Evolutionary conservation across 1,284 basidiomycete genomes (phyloP).

Genomic region (Microbotryum silenes-acaulis): DNA sequence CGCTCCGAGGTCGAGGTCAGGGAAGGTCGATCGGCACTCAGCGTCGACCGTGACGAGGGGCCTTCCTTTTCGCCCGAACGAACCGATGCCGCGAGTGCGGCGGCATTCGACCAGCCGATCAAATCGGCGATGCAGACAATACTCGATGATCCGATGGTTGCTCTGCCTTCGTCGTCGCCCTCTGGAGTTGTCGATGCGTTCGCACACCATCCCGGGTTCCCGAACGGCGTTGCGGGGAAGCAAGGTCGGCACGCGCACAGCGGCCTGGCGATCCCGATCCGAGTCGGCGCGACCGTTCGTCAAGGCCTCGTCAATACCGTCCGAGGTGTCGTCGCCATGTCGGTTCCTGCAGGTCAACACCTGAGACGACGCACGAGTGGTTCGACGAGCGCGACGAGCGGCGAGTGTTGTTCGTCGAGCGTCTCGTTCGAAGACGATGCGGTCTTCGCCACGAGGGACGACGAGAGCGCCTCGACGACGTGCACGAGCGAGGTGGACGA

Average conservation of each 20-base stretch:
- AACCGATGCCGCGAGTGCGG: not conserved
- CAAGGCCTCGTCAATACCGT: no score
- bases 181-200: constrained; percentile 25
- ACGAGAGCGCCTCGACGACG: constrained; percentile 7
- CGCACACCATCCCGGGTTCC: constrained; percentile 50
- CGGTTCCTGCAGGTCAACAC: not conserved
- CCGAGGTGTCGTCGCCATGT: not conserved
- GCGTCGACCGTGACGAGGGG: not conserved
- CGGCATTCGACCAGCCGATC: constrained; percentile 67
- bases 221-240: constrained; percentile 52
- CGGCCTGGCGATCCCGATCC: constrained; percentile 16
- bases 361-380: not conserved
- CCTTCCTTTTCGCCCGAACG: not conserved
- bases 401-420: constrained; percentile 1
- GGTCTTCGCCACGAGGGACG: constrained; percentile 20
- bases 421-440: constrained; percentile 30
- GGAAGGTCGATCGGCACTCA: constrained; percentile 12
- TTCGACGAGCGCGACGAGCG: not conserved
- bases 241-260: constrained; percentile 8
- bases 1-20: constrained; percentile 61
- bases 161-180: constrained; percentile 7
- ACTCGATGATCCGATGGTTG: constrained; percentile 48
- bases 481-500: constrained; percentile 22
- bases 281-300: not conserved
- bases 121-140: constrained; percentile 61